phyloP scores from a whole-genome alignment of 2,329 filamentous ascomycete species.

The Claviceps digitariae region DNA sequence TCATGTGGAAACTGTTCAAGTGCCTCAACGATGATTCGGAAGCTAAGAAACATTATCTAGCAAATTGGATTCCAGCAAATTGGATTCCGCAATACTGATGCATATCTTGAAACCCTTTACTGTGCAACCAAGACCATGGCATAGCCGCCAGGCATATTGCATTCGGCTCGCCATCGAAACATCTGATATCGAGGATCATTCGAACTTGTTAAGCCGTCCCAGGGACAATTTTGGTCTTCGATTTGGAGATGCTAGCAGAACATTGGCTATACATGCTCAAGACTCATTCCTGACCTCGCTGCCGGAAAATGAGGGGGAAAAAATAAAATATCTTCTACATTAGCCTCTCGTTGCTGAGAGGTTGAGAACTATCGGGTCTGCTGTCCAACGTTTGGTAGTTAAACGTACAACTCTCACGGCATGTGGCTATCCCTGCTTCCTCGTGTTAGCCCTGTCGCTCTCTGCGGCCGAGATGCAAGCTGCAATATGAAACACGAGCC shows the following conservation, averaged over 20 bases:
- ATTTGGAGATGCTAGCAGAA: background rate
- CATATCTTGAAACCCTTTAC: constrained; percentile 6
- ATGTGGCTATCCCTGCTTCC: constrained; percentile 5
- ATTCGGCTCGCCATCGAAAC: background rate
- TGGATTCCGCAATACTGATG: background rate
- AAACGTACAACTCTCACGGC: background rate
- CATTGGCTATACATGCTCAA: background rate
- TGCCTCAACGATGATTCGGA: background rate
- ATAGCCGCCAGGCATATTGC: background rate
- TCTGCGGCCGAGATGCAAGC: constrained; percentile 5
- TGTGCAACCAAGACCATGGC: background rate
- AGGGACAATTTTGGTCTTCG: background rate
- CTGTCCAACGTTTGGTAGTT: background rate
- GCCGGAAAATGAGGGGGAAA: too few species aligned
- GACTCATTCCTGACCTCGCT: background rate
- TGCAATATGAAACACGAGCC: constrained; percentile 1
- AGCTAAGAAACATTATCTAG: background rate
- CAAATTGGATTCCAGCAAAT: background rate
- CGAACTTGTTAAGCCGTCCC: background rate
- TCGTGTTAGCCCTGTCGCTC: constrained; percentile 6
- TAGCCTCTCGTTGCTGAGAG: background rate
- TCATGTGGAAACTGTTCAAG: background rate
- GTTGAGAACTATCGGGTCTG: background rate
- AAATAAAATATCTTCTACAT: background rate
- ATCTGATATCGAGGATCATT: background rate